These are phyloP conservation scores for Globisporangium paddicum DNA, from an alignment of 352 stramenopile genomes.

Conservation along the genomic window DNA sequence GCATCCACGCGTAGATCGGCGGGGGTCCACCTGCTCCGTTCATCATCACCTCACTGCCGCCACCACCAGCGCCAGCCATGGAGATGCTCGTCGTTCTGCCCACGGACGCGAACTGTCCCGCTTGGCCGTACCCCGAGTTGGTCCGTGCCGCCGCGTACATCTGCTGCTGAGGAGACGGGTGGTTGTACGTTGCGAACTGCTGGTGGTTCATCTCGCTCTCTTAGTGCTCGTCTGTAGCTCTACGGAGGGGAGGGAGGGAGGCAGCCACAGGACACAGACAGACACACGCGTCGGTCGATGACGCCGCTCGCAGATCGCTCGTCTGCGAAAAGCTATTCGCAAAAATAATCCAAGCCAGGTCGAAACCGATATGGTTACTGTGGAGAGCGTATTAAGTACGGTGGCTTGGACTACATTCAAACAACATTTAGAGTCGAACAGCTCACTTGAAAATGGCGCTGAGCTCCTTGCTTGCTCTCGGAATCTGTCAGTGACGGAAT, in stretches of 20 bases:
- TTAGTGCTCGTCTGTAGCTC: neutral
- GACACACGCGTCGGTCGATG: neutral
- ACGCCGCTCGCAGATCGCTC: neutral
- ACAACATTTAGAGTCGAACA: neutral
- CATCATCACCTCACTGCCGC: neutral
- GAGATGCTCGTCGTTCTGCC: constrained; percentile 23
- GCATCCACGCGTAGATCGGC: constrained; percentile 47
- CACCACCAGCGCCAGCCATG: neutral
- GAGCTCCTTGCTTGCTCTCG: neutral
- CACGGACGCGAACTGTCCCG: constrained; percentile 31
- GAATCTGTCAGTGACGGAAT: too few species aligned
- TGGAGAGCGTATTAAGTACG: neutral
- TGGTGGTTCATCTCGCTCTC: constrained; percentile 35
- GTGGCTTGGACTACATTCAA: neutral
- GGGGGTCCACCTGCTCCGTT: neutral
- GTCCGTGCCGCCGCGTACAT: constrained; percentile 35
- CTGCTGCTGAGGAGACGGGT: constrained; percentile 28
- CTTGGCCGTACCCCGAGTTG: constrained; percentile 21
- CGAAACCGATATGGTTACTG: neutral
- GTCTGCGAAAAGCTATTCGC: neutral
- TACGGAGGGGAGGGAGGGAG: neutral
- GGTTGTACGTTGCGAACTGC: constrained; percentile 52
- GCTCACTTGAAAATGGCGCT: neutral
- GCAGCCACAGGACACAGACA: neutral
- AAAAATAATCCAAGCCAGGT: neutral